phyloP scores from a whole-genome alignment of 345 rosid species.

The Lagerstroemia speciosa region DNA sequence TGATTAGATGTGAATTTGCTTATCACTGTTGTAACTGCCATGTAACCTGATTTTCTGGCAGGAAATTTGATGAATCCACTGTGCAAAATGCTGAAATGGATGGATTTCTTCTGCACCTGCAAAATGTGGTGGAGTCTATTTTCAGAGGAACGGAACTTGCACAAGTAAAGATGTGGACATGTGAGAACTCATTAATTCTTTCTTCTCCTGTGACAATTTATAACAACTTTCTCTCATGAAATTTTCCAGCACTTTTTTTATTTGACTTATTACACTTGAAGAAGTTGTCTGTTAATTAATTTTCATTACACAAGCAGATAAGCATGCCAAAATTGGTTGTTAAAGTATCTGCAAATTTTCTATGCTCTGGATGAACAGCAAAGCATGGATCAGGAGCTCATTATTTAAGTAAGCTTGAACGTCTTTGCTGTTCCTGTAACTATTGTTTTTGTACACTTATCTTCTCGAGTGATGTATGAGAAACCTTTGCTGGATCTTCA shows the following conservation, averaged over 20 bases:
- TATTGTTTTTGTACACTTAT: neutral
- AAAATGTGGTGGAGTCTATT: conserved; percentile 61
- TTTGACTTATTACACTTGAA: neutral
- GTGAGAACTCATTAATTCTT: conserved; percentile 32
- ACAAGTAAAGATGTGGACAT: conserved; percentile 82
- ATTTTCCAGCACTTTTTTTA: neutral
- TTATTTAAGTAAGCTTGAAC: neutral
- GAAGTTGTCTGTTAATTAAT: neutral
- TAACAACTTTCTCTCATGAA: neutral
- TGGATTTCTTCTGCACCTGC: conserved; percentile 71
- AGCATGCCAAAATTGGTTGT: neutral
- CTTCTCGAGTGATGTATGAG: neutral
- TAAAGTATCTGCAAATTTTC: neutral
- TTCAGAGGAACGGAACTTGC: conserved; percentile 56
- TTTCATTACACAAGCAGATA: neutral
- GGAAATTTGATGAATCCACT: conserved; percentile 46
- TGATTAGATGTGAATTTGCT: neutral
- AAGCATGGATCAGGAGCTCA: neutral
- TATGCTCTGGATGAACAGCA: neutral
- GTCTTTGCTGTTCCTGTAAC: neutral
- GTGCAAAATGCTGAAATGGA: conserved; percentile 71
- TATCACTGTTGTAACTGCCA: neutral
- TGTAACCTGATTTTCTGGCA: conserved; percentile 18
- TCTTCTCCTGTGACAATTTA: neutral
- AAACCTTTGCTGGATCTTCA: conserved; percentile 43